Evolutionary conservation across 331 rosid species (phyloP).

Genomic region (Rosa hybrid): DNA sequence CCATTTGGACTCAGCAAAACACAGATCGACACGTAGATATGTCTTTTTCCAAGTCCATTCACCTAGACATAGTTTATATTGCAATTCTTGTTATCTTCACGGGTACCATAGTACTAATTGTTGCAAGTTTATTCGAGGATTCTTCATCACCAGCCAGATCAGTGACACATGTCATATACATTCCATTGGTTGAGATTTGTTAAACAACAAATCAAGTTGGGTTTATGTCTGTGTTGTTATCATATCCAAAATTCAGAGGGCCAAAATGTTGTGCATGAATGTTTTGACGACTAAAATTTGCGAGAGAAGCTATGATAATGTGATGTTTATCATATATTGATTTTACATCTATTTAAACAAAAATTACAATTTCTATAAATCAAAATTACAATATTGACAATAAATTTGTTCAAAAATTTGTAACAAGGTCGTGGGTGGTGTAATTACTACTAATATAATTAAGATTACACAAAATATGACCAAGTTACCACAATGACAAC

Average conservation of each 20-base stretch:
- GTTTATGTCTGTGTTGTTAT: neutral
- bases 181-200: neutral
- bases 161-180: neutral
- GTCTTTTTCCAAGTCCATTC: slow-evolving; percentile 7
- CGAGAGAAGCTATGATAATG: too few species aligned
- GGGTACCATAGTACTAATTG: neutral
- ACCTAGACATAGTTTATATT: neutral
- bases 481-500: too few species aligned
- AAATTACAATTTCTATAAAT: too few species aligned
- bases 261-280: neutral
- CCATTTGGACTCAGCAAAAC: neutral
- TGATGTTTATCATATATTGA: too few species aligned
- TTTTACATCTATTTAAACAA: too few species aligned
- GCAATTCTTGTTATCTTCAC: neutral
- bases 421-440: too few species aligned
- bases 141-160: slow-evolving; percentile 4
- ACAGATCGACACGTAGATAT: neutral
- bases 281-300: neutral
- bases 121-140: neutral
- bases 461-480: too few species aligned
- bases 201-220: neutral
- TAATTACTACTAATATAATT: too few species aligned
- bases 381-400: too few species aligned
- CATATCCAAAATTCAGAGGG: neutral
- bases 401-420: too few species aligned